A percentile compares a stretch with the other conserved stretches of the same genome.
Conservation (phyloP, 2,329 filamentous ascomycete species). For the Elsinoe ampelina region DNA sequence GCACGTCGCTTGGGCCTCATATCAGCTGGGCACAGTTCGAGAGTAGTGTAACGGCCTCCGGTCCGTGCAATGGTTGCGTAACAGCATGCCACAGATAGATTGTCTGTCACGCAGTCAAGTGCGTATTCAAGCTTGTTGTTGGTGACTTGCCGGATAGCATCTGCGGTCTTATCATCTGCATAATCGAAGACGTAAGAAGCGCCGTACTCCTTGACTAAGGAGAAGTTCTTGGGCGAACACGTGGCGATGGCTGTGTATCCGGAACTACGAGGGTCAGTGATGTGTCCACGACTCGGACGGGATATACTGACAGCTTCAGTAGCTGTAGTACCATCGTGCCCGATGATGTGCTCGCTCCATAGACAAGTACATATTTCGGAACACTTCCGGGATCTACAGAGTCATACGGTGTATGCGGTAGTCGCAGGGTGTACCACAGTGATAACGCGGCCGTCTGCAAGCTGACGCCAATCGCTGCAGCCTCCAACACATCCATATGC, state of each 20-base stretch:
- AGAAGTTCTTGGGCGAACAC: constrained; percentile 36
- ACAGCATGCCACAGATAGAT: constrained; percentile 14
- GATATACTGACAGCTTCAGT: constrained; percentile 25
- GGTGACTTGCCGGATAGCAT: constrained; percentile 31
- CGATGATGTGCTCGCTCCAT: constrained; percentile 37
- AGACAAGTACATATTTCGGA: constrained; percentile 32
- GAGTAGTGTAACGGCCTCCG: constrained; percentile 32
- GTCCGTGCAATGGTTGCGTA: constrained; percentile 26
- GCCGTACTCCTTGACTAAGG: constrained; percentile 33
- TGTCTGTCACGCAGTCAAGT: constrained; percentile 37
- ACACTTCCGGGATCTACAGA: constrained; percentile 14
- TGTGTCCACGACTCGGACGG: neutral
- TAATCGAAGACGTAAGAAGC: constrained; percentile 42
- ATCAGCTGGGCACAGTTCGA: constrained; percentile 27
- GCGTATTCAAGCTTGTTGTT: constrained; percentile 30
- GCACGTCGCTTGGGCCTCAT: constrained; percentile 4
- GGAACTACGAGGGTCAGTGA: constrained; percentile 19
- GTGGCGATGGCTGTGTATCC: constrained; percentile 38
- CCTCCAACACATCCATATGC: constrained; percentile 4
- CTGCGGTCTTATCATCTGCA: constrained; percentile 24
- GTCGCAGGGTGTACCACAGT: constrained; percentile 26
- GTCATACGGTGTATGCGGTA: constrained; percentile 18
- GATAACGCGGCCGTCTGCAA: constrained; percentile 20
- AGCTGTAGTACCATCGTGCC: constrained; percentile 40
- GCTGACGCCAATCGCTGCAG: constrained; percentile 4